These are phyloP conservation scores for Albugo laibachii DNA, from an alignment of 352 stramenopile species.

Conservation along the genomic window DNA sequence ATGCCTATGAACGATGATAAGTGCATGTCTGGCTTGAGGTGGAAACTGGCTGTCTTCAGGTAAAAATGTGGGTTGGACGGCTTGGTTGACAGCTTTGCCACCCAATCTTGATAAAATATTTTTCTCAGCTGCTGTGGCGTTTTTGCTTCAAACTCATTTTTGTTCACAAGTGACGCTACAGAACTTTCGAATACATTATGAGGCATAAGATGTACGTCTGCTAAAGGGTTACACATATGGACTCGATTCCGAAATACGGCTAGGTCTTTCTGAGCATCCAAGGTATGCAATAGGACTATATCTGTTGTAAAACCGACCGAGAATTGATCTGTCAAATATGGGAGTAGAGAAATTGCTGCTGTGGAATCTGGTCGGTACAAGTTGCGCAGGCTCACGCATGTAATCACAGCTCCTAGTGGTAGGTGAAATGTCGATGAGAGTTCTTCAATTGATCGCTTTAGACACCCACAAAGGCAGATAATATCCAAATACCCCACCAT, in stretches of 20 bases:
- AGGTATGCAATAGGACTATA: constrained; percentile 29
- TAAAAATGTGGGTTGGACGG: constrained; percentile 7
- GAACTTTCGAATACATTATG: constrained; percentile 40
- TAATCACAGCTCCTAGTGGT: constrained; percentile 27
- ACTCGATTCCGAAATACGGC: constrained; percentile 45
- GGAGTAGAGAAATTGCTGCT: constrained; percentile 17
- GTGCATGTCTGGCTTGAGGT: constrained; percentile 27
- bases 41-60: constrained; percentile 21
- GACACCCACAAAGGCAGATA: constrained; percentile 19
- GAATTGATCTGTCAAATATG: constrained; percentile 52
- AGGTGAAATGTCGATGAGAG: constrained; percentile 6
- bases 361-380: constrained; percentile 27
- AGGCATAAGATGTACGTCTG: constrained; percentile 40
- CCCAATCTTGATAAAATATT: constrained; percentile 22
- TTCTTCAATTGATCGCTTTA: constrained; percentile 12
- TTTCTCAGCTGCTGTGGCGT: constrained; percentile 38
- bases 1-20: constrained; percentile 28
- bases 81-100: constrained; percentile 2
- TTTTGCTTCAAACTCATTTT: constrained; percentile 33
- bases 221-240: constrained; percentile 44
- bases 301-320: constrained; percentile 36
- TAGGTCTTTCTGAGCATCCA: constrained; percentile 15
- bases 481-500: constrained; percentile 36
- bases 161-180: constrained; percentile 22
- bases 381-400: constrained; percentile 28